Conservation (phyloP, 2,329 filamentous ascomycete genomes). For the Graphilbum fragrans region DNA sequence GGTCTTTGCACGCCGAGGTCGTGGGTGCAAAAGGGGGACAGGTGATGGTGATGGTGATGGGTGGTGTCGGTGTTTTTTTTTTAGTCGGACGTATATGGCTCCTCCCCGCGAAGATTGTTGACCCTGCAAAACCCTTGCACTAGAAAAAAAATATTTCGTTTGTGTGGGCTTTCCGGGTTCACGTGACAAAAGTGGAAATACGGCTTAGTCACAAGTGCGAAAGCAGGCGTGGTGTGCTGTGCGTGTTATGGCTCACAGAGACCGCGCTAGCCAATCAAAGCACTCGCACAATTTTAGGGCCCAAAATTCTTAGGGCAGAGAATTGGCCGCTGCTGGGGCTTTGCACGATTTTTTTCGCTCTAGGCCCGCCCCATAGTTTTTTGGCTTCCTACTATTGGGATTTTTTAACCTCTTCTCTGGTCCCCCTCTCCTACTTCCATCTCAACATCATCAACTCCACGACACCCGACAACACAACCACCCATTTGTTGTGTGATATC, state of each 20-base stretch:
- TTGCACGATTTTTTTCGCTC: too few relatives aligned
- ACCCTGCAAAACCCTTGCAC: conserved; percentile 7
- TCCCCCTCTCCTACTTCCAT: neutral
- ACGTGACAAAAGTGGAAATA: conserved; percentile 5
- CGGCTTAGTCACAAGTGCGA: too few relatives aligned
- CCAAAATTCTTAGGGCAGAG: neutral
- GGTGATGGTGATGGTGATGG: conserved; percentile 1
- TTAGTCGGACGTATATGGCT: neutral
- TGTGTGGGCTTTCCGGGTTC: conserved; percentile 6
- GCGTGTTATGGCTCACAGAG: neutral
- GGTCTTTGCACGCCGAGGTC: neutral
- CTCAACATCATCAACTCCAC: conserved; percentile 3
- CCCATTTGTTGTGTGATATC: neutral
- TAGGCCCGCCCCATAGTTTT: neutral
- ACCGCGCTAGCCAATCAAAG: neutral
- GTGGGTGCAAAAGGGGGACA: neutral
- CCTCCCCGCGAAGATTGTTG: conserved; percentile 1
- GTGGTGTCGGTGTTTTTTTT: conserved; percentile 1
- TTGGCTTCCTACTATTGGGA: neutral
- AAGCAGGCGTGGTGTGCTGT: too few relatives aligned
- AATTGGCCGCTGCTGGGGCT: too few relatives aligned
- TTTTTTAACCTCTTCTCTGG: conserved; percentile 1
- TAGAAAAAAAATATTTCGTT: conserved; percentile 6
- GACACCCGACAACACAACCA: neutral
- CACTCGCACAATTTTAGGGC: neutral